Percentiles rank a stretch among this genome's conserved stretches.
These are phyloP conservation scores for Chaetomium sp. DNA, from an alignment of 2,329 filamentous ascomycete species.

Conservation along the genomic window DNA sequence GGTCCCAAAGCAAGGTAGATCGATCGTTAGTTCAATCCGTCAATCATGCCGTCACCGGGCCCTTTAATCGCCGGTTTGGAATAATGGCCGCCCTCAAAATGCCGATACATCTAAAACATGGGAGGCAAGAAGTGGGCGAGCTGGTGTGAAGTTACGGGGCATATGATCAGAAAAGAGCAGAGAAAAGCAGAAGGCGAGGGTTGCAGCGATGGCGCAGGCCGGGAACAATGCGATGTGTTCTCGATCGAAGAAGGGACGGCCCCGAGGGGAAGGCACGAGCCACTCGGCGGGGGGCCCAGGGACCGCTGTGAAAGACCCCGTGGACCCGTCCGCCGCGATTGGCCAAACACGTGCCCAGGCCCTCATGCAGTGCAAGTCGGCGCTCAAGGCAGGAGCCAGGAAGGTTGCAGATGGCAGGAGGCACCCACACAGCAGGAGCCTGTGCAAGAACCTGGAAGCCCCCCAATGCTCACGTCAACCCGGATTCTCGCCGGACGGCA, in stretches of 20 bases:
- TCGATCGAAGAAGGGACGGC: conserved; percentile 3
- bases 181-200: not conserved
- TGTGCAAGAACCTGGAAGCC: too few species aligned
- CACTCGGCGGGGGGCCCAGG: not conserved
- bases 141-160: conserved; percentile 1
- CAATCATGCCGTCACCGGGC: conserved; percentile 15
- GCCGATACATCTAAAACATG: conserved; percentile 3
- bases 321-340: too few species aligned
- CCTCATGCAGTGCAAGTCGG: too few species aligned
- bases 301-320: too few species aligned
- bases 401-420: too few species aligned
- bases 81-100: not conserved
- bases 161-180: conserved; percentile 4
- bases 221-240: conserved; percentile 6
- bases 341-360: too few species aligned
- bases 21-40: conserved; percentile 1
- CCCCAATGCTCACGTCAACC: too few species aligned
- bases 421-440: too few species aligned
- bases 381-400: too few species aligned
- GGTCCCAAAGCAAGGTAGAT: too few species aligned
- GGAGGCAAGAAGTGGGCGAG: not conserved
- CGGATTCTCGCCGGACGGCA: too few species aligned
- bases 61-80: not conserved
- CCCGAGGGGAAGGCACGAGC: not conserved
- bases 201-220: conserved; percentile 8